Conservation (phyloP, 2,329 filamentous ascomycete species). For the Ascochyta clinopodiicola region DNA sequence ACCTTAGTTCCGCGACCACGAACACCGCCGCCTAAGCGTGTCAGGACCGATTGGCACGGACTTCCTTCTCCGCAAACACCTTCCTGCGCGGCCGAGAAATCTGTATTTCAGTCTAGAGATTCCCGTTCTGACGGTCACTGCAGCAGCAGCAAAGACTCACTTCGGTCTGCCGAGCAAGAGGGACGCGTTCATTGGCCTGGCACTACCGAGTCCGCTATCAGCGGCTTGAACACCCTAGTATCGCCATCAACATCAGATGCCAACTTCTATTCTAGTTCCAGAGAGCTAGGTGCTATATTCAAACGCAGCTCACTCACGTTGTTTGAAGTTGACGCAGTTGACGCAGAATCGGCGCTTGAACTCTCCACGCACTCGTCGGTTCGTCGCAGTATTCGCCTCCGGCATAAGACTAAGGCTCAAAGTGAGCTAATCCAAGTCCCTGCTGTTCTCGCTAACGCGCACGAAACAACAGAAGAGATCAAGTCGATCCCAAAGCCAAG, state of each 20-base stretch:
- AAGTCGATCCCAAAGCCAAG: neutral
- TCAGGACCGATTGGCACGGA: conserved; percentile 9
- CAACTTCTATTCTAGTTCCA: neutral
- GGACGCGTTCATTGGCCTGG: too few relatives aligned
- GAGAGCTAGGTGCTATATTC: neutral
- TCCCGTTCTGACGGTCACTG: neutral
- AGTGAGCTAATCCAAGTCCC: neutral
- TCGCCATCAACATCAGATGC: neutral
- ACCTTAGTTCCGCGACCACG: neutral
- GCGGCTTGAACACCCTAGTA: too few relatives aligned
- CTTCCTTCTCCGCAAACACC: conserved; percentile 20
- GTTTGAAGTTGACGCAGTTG: neutral
- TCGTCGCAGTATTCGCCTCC: neutral
- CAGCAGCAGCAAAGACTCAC: neutral
- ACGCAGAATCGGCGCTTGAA: neutral
- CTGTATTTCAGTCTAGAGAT: neutral
- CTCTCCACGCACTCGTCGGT: neutral
- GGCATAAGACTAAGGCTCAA: neutral
- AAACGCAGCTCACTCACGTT: neutral
- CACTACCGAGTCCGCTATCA: too few relatives aligned
- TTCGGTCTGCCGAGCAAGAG: too few relatives aligned
- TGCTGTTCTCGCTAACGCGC: neutral
- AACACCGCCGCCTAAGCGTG: conserved; percentile 3
- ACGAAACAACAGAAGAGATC: neutral
- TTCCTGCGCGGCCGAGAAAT: neutral